Evolutionary conservation across 108 stramenopile genomes (phyloP).

Genomic region (Cylindrotheca fusiformis): DNA sequence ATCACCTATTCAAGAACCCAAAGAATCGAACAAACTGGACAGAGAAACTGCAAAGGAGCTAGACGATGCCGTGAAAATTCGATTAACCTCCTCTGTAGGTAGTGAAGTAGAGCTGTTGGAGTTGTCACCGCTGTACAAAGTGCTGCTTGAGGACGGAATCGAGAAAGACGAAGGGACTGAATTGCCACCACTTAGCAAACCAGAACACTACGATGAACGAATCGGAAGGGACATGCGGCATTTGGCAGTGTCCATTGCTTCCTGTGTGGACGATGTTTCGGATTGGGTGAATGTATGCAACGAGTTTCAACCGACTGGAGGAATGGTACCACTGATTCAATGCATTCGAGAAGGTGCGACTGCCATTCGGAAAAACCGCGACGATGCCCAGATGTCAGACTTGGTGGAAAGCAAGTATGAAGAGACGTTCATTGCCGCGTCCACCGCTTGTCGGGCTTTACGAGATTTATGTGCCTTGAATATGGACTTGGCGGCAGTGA

Average conservation of each 20-base stretch:
- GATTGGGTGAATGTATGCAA: conserved; percentile 67
- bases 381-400: conserved; percentile 13
- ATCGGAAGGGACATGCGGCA: conserved; percentile 69
- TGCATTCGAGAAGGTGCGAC: conserved; percentile 69
- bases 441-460: conserved; percentile 65
- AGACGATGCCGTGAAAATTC: conserved; percentile 30
- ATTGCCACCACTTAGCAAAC: conserved; percentile 39
- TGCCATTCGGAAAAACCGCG: conserved; percentile 13
- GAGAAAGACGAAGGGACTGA: not conserved
- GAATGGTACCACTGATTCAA: conserved; percentile 66
- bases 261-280: conserved; percentile 51
- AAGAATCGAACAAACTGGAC: conserved; percentile 7
- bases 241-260: conserved; percentile 60
- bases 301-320: conserved; percentile 47
- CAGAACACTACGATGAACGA: conserved; percentile 59
- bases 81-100: conserved; percentile 9
- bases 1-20: not conserved
- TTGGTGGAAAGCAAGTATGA: conserved; percentile 41
- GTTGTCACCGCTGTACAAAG: conserved; percentile 9
- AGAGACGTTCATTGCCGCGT: conserved; percentile 65
- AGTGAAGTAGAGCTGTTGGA: conserved; percentile 15
- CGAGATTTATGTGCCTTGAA: conserved; percentile 78
- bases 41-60: conserved; percentile 30
- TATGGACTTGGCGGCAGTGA: conserved; percentile 61
- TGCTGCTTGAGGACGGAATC: not conserved